Percentiles rank a stretch among this genome's conserved stretches.
phyloP scores from a whole-genome alignment of 139 green algal species.

The Chlorella sp. region DNA sequence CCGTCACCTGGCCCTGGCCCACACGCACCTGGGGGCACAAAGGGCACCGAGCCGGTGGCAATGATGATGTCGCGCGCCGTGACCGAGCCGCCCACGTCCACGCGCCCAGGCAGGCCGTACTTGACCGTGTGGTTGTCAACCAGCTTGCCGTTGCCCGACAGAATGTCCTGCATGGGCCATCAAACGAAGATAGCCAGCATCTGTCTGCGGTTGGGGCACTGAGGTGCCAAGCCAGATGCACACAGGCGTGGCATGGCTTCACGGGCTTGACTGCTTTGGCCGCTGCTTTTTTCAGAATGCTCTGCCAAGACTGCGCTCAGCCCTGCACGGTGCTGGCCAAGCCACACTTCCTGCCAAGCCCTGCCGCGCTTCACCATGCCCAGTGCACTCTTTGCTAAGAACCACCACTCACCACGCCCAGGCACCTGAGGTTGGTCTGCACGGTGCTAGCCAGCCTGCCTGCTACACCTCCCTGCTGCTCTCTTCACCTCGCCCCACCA shows the following conservation, averaged over 20 bases:
- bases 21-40: constrained; percentile 79
- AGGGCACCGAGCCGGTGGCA: constrained; percentile 93
- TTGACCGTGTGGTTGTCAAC: constrained; percentile 74
- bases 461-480: neutral
- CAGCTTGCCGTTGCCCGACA: constrained; percentile 84
- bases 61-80: constrained; percentile 96
- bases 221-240: too few relatives aligned
- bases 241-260: too few relatives aligned
- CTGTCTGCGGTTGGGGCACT: too few relatives aligned
- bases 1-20: too few relatives aligned
- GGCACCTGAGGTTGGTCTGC: constrained; percentile 90
- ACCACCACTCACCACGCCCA: too few relatives aligned
- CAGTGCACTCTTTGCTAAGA: too few relatives aligned
- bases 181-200: too few relatives aligned
- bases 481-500: neutral
- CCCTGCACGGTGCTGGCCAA: too few relatives aligned
- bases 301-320: too few relatives aligned
- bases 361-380: constrained; percentile 67
- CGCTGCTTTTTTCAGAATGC: too few relatives aligned
- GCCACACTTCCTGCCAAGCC: neutral
- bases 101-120: constrained; percentile 83
- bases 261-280: too few relatives aligned
- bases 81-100: constrained; percentile 85
- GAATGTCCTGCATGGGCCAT: constrained; percentile 79
- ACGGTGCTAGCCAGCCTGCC: too few relatives aligned